Base-by-base conservation (phyloP, 192 early-diverging fungal species). In the Umbelopsis vinacea region DNA sequence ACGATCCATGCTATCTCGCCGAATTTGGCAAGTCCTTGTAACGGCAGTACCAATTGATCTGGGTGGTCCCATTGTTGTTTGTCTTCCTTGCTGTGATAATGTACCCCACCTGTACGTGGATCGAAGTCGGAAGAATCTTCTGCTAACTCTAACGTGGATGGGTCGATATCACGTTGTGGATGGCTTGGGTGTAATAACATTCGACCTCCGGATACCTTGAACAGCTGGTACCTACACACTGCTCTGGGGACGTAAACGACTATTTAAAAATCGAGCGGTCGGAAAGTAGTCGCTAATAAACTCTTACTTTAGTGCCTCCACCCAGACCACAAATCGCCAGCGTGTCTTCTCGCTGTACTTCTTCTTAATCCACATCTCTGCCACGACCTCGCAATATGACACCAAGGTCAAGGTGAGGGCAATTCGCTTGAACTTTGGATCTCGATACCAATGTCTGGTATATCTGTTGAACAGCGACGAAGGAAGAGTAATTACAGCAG, bases 101-200 rank as follows among this genome's bases (percentile, higher is more conserved):
- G 29, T 17, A 63, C 57, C 14, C 57, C 57, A n/a, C 73, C 73
- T 26, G 68, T 69, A 47, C 73, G 67, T 48, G 68, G 68, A 50
- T 74, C 73, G 12, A 74, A 60, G 6, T 45, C 46, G 3, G 66
- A 43, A 3, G 68, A 68, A 48, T 69, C 55, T n/a, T 63, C 45
- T 19, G n/a, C 50, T 46, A 63, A 11, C 7, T 74, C 73, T 26
- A 74, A 24, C 3, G 73, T 68, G 5, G 54, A 29, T 37, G 73
- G 68, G 48, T 74, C 73, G 40, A 74, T 48, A 60, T 74, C 69
- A 38, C 73, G 67, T 5, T 69, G 46, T 5, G 69, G 46, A 37
- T 74, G 73, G 1, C 67, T 74, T 9, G 73, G 73, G 33, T 74
- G 73, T 6, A 74, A 24, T 11, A 74, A 26, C 43, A 74, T 69